These are phyloP conservation scores for Scedosporium boydii DNA, from an alignment of 2,329 filamentous ascomycete species.

Conservation along the genomic window DNA sequence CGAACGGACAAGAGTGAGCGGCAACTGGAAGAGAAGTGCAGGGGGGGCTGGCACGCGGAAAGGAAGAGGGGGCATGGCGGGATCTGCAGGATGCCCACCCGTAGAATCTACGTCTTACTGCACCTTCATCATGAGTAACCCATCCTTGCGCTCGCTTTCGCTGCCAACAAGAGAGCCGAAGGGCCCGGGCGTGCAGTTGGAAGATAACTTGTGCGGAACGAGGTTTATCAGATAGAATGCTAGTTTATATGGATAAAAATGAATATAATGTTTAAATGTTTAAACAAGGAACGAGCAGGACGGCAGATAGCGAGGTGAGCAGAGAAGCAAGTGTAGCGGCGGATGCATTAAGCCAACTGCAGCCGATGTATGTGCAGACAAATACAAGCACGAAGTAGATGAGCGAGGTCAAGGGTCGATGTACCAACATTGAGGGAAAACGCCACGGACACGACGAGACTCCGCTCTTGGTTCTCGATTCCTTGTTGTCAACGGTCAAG, in stretches of 20 bases:
- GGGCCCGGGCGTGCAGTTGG: conserved; percentile 6
- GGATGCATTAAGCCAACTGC: neutral
- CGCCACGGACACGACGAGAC: too few relatives aligned
- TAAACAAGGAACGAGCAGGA: neutral
- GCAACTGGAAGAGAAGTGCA: conserved; percentile 6
- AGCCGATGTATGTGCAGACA: neutral
- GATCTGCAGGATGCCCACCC: conserved; percentile 6
- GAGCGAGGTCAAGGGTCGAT: too few relatives aligned
- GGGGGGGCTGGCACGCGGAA: neutral
- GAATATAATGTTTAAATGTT: neutral
- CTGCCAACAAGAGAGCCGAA: neutral
- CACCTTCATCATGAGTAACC: neutral
- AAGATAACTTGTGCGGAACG: neutral
- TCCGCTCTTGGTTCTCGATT: neutral
- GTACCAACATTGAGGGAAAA: too few relatives aligned
- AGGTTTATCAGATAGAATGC: neutral
- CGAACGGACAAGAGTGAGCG: conserved; percentile 15
- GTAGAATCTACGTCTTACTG: neutral
- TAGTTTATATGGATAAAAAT: neutral
- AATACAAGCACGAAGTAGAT: too few relatives aligned
- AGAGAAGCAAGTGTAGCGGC: neutral
- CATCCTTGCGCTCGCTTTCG: neutral
- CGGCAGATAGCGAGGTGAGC: neutral
- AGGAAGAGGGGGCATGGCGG: conserved; percentile 1
- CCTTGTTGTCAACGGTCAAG: neutral